A percentile compares a stretch with the other conserved stretches of the same genome.
phyloP scores from a whole-genome alignment of 2,329 filamentous ascomycete genomes.

The Monosporascus sp. region DNA sequence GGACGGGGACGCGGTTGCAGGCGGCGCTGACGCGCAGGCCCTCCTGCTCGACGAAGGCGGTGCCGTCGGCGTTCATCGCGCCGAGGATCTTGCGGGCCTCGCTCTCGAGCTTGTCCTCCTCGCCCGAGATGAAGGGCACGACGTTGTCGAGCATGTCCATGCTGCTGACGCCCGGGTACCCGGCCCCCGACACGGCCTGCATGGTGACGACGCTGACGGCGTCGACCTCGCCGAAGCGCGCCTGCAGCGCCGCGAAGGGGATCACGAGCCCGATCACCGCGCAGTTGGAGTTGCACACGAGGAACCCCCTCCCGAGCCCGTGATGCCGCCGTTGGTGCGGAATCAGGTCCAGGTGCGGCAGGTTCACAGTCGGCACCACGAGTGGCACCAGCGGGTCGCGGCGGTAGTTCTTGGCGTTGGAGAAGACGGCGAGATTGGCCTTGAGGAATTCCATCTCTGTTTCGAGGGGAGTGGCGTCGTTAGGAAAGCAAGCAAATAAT shows the following conservation, averaged over 20 bases:
- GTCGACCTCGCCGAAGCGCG: constrained; percentile 78
- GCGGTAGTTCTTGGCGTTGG: constrained; percentile 96
- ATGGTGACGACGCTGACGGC: constrained; percentile 77
- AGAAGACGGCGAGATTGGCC: constrained; percentile 86
- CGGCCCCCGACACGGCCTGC: constrained; percentile 90
- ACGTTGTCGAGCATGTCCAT: constrained; percentile 98
- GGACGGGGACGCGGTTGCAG: constrained; percentile 90
- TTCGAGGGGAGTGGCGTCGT: not conserved
- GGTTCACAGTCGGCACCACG: constrained; percentile 92
- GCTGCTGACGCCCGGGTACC: constrained; percentile 81
- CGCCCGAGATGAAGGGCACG: constrained; percentile 85
- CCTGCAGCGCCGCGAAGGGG: constrained; percentile 84
- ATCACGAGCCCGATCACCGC: constrained; percentile 95
- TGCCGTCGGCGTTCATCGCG: constrained; percentile 61
- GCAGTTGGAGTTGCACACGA: constrained; percentile 98
- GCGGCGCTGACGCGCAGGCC: constrained; percentile 74
- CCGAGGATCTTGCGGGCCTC: constrained; percentile 96
- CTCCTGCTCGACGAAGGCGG: constrained; percentile 70
- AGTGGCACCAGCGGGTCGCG: constrained; percentile 85
- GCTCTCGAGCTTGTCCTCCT: constrained; percentile 93
- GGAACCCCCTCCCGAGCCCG: constrained; percentile 74
- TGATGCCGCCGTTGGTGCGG: constrained; percentile 77
- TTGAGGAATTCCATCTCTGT: constrained; percentile 86
- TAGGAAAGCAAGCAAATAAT: too few relatives aligned
- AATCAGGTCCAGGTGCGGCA: constrained; percentile 79